These are phyloP conservation scores for Thermoascus crustaceus DNA, from an alignment of 2,329 filamentous ascomycete species.

Conservation along the genomic window DNA sequence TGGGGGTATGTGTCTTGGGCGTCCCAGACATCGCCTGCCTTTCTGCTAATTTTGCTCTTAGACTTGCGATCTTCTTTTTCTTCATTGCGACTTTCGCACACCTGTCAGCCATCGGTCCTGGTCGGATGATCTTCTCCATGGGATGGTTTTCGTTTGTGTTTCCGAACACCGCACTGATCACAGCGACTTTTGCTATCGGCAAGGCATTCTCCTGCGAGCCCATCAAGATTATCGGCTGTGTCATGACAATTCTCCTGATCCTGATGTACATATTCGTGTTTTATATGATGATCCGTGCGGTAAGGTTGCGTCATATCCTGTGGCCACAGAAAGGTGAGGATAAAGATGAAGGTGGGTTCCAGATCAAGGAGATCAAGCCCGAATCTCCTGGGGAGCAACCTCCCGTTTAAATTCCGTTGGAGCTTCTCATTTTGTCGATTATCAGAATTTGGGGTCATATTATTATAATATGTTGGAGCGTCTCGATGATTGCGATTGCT, in stretches of 20 bases:
- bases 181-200: conserved; percentile 64
- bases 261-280: conserved; percentile 63
- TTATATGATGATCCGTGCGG: conserved; percentile 60
- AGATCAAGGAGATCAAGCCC: conserved; percentile 24
- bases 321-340: conserved; percentile 68
- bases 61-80: conserved; percentile 77
- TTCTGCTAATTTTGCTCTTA: conserved; percentile 12
- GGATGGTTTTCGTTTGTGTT: conserved; percentile 80
- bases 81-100: conserved; percentile 69
- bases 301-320: conserved; percentile 58
- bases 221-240: conserved; percentile 59
- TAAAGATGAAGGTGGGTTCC: conserved; percentile 53
- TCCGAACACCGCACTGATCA: conserved; percentile 66
- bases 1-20: conserved; percentile 50
- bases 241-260: conserved; percentile 58
- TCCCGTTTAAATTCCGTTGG: conserved; percentile 9
- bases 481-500: too few species aligned
- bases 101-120: conserved; percentile 55
- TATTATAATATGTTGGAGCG: too few species aligned
- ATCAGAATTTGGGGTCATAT: not conserved
- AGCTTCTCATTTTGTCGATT: not conserved
- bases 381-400: conserved; percentile 11
- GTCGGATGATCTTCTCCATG: conserved; percentile 68
- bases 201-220: conserved; percentile 51
- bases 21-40: not conserved